Evolutionary conservation across 1,284 basidiomycete species (phyloP), one percentile per base, ranked within the genome.

Genomic region (Naganishia cerealis): DNA sequence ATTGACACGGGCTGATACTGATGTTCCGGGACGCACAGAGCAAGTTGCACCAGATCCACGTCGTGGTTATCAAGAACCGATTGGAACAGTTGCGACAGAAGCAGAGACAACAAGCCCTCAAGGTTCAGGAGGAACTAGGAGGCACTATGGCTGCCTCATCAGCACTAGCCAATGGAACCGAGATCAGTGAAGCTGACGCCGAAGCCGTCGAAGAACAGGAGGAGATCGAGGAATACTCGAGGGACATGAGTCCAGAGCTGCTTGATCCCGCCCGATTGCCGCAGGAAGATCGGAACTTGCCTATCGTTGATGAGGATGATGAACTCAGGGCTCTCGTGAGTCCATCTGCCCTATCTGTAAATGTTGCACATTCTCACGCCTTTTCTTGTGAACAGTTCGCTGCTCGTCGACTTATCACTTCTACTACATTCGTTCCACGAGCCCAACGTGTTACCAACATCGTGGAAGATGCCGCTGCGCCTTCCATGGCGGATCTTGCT

Each of bases 51-150:
- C 87, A 85, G 69, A 85, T 98, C 70, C 96, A 99, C 78, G 94
- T 98, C 82, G 89, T 95, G 29, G 94, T 99, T 5, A 89, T 99
- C 54, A 88, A 91, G 67, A 99, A 99, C 77, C 87, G 96, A 53
- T 84, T 99, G 21, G 95, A 98, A 75, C 93, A 97, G 75, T 86
- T 99, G 66, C 90, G 94, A 71, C 94, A 94, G 78, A 87, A 89
- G 66, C 96, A 99, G 80, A 87, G 95, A 65, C 92, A 97, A 74
- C 94, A 98, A 77, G 96, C 95, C 1, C 80, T 92, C 55, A 89
- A 90, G 74, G 93, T 94, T 0, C 91, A 96, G 76, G 88, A 92
- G 76, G 94, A 98, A 77, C 83, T 99, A 26, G 85, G 94, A 46
- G 90, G 90, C 57, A 90, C 89, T 58, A 87, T 91, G 66, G 86